Evolutionary conservation across 2,329 filamentous ascomycete genomes (phyloP).

Genomic region (Diaporthe sp.): DNA sequence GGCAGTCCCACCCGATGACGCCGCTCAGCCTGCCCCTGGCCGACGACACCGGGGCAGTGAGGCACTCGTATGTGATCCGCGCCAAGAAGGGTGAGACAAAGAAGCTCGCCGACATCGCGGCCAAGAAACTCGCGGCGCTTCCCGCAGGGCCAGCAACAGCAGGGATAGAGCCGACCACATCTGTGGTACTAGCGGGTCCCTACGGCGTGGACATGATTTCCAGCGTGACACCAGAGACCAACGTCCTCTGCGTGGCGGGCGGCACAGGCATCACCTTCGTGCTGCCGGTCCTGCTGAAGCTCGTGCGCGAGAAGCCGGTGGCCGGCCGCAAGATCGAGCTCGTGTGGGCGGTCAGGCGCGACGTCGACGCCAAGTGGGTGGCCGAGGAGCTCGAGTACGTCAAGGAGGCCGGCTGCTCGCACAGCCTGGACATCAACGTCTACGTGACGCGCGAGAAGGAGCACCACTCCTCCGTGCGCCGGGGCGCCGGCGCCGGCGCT

Average conservation of each 20-base stretch:
- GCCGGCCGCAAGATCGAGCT: slow-evolving; percentile 67
- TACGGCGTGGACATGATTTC: slow-evolving; percentile 69
- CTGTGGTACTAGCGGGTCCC: slow-evolving; percentile 73
- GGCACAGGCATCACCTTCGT: slow-evolving; percentile 72
- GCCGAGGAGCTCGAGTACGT: slow-evolving; percentile 67
- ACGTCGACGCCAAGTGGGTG: slow-evolving; percentile 71
- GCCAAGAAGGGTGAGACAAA: slow-evolving; percentile 72
- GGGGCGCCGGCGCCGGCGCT: slow-evolving; percentile 44
- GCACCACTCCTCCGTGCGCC: slow-evolving; percentile 39
- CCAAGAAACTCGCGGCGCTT: slow-evolving; percentile 51
- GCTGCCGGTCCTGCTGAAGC: slow-evolving; percentile 63
- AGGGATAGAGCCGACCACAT: slow-evolving; percentile 54
- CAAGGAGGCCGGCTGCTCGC: slow-evolving; percentile 51
- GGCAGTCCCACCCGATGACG: slow-evolving; percentile 82
- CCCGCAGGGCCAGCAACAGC: slow-evolving; percentile 27
- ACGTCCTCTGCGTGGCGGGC: slow-evolving; percentile 68
- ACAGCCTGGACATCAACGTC: slow-evolving; percentile 66
- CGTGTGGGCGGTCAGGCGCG: slow-evolving; percentile 74
- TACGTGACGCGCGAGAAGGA: slow-evolving; percentile 70
- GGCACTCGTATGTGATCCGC: slow-evolving; percentile 70
- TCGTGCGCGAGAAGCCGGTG: slow-evolving; percentile 48
- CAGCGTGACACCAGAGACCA: slow-evolving; percentile 56
- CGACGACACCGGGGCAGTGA: slow-evolving; percentile 54
- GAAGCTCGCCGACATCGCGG: slow-evolving; percentile 63
- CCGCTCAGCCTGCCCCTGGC: slow-evolving; percentile 68